Conservation (phyloP, 1,139 yeast species). For the Spathaspora sp. region DNA sequence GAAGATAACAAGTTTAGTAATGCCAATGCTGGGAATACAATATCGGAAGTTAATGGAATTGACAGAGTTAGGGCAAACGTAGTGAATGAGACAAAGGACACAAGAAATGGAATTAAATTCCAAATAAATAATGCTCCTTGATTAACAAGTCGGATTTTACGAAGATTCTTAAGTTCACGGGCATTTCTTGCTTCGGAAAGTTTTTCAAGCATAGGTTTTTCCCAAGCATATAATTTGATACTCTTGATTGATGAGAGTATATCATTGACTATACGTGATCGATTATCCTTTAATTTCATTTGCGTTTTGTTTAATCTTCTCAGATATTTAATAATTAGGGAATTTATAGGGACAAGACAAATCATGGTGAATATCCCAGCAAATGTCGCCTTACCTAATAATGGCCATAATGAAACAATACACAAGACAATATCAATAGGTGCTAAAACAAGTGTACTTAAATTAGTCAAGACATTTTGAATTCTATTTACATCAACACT, state of each 20-base stretch:
- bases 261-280: slow-evolving; percentile 34
- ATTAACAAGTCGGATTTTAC: slow-evolving; percentile 24
- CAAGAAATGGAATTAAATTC: slow-evolving; percentile 31
- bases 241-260: slow-evolving; percentile 34
- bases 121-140: slow-evolving; percentile 29
- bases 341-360: slow-evolving; percentile 29
- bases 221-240: slow-evolving; percentile 37
- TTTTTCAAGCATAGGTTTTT: slow-evolving; percentile 30
- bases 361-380: slow-evolving; percentile 28
- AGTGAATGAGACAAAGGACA: slow-evolving; percentile 28
- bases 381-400: slow-evolving; percentile 32
- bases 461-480: slow-evolving; percentile 19
- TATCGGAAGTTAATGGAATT: slow-evolving; percentile 29
- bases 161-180: slow-evolving; percentile 25
- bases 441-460: slow-evolving; percentile 25
- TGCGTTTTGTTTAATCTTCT: slow-evolving; percentile 54
- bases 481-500: slow-evolving; percentile 33
- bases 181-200: slow-evolving; percentile 30
- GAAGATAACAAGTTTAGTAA: slow-evolving; percentile 30
- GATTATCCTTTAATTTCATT: slow-evolving; percentile 59
- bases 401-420: slow-evolving; percentile 22
- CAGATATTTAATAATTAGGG: slow-evolving; percentile 42
- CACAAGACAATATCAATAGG: slow-evolving; percentile 28
- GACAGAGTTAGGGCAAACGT: slow-evolving; percentile 17
- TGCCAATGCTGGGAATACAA: slow-evolving; percentile 36